These are phyloP conservation scores for Pelargonium australe DNA, from an alignment of 441 rosid species.

Conservation along the genomic window DNA sequence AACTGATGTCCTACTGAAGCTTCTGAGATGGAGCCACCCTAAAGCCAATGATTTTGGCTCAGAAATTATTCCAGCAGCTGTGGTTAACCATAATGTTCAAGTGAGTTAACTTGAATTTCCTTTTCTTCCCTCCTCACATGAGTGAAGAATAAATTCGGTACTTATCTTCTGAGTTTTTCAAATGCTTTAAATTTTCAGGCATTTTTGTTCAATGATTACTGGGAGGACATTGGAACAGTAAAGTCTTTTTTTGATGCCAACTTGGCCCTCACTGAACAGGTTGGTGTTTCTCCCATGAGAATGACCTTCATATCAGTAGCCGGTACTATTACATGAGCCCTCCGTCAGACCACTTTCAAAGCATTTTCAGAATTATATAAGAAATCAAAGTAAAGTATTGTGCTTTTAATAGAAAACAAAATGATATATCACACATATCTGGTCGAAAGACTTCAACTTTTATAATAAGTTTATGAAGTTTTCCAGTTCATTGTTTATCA, in stretches of 20 bases:
- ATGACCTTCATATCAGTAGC: neutral
- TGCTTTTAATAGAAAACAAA: too few species aligned
- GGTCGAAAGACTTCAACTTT: too few species aligned
- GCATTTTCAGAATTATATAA: neutral
- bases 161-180: neutral
- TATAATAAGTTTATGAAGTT: neutral
- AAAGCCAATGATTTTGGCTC: slow-evolving; percentile 84
- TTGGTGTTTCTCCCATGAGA: slow-evolving; percentile 21
- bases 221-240: slow-evolving; percentile 95
- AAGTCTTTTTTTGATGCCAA: slow-evolving; percentile 82
- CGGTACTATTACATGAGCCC: neutral
- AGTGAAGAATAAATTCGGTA: neutral
- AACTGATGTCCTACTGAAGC: slow-evolving; percentile 60
- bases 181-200: slow-evolving; percentile 32
- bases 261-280: slow-evolving; percentile 83
- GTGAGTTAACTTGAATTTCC: slow-evolving; percentile 29
- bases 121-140: neutral
- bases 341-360: neutral
- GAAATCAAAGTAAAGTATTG: too few species aligned
- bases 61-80: slow-evolving; percentile 87
- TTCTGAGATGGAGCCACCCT: slow-evolving; percentile 71
- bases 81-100: slow-evolving; percentile 65
- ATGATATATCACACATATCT: too few species aligned
- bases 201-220: slow-evolving; percentile 68
- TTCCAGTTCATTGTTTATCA: neutral